A percentile compares a stretch with the other conserved stretches of the same genome.
Evolutionary conservation across 768 basidiomycete species (phyloP).

Genomic region (Crassisporium funariophilum): DNA sequence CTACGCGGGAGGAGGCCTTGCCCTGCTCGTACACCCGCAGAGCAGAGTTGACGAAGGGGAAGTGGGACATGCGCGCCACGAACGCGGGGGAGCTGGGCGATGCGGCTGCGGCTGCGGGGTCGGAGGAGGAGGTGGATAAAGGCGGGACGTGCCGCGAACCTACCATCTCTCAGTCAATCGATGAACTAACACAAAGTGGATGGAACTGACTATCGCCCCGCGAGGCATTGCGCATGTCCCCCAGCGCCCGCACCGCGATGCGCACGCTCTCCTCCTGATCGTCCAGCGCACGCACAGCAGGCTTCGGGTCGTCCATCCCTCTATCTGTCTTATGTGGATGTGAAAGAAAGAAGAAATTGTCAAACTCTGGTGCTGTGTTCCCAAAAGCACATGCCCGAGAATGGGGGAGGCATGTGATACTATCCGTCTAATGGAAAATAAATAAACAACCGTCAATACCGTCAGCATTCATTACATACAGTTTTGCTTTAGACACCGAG

Average conservation of each 20-base stretch:
- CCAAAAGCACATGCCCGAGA: too few relatives aligned
- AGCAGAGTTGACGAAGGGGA: slow-evolving; percentile 76
- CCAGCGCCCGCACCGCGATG: slow-evolving; percentile 77
- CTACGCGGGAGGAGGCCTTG: slow-evolving; percentile 81
- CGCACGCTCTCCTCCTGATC: slow-evolving; percentile 75
- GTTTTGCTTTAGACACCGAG: too few relatives aligned
- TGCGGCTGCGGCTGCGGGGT: slow-evolving; percentile 13
- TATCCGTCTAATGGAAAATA: too few relatives aligned
- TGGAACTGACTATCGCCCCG: slow-evolving; percentile 19
- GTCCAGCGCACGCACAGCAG: slow-evolving; percentile 25
- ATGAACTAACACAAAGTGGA: neutral
- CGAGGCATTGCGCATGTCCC: slow-evolving; percentile 76
- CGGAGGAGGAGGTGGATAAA: slow-evolving; percentile 10
- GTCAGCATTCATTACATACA: too few relatives aligned
- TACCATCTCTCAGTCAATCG: neutral
- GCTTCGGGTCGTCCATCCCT: slow-evolving; percentile 15
- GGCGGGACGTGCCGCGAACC: slow-evolving; percentile 10
- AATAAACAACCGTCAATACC: too few relatives aligned
- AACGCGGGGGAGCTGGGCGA: slow-evolving; percentile 35
- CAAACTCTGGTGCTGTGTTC: too few relatives aligned
- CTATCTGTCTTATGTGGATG: too few relatives aligned
- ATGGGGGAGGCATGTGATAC: too few relatives aligned
- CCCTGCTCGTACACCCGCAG: slow-evolving; percentile 78
- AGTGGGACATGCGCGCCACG: slow-evolving; percentile 57
- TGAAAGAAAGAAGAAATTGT: too few relatives aligned